Percentiles rank a stretch among this genome's conserved stretches.
phyloP scores from a whole-genome alignment of 1,139 yeast species.

The Suhomyces ambrosiae region DNA sequence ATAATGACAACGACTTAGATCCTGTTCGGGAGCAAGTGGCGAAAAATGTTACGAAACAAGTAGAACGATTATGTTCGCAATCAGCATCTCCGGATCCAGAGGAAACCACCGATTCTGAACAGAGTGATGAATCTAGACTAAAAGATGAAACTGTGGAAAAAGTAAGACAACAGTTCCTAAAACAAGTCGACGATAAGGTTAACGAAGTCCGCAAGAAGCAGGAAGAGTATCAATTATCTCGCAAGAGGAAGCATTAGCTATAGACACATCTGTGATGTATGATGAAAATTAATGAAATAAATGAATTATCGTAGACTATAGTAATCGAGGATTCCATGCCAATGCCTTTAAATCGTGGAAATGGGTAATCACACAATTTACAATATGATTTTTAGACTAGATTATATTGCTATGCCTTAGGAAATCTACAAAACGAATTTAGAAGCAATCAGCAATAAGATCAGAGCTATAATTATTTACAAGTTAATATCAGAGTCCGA shows the following conservation, averaged over 20 bases:
- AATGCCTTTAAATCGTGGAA: too few species aligned
- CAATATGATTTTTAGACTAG: too few species aligned
- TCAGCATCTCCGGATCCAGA: slow-evolving; percentile 17
- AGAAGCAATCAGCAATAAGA: too few species aligned
- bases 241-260: slow-evolving; percentile 11
- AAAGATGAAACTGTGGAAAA: slow-evolving; percentile 21
- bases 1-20: slow-evolving; percentile 19
- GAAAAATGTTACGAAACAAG: slow-evolving; percentile 25
- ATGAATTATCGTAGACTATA: background rate
- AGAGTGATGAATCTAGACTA: background rate
- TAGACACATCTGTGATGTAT: slow-evolving; percentile 4
- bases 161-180: slow-evolving; percentile 22
- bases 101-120: slow-evolving; percentile 13
- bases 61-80: slow-evolving; percentile 22
- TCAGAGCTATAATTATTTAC: too few species aligned
- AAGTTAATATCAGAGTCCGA: too few species aligned
- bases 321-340: background rate
- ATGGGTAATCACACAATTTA: too few species aligned
- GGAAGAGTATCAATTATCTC: slow-evolving; percentile 15
- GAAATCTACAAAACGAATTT: too few species aligned
- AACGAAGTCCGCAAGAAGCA: slow-evolving; percentile 17
- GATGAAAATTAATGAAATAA: slow-evolving; percentile 1
- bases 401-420: too few species aligned
- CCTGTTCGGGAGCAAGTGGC: slow-evolving; percentile 26
- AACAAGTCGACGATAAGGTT: slow-evolving; percentile 27